phyloP scores from a whole-genome alignment of 768 basidiomycete genomes.

The Paxillus rubicundulus region DNA sequence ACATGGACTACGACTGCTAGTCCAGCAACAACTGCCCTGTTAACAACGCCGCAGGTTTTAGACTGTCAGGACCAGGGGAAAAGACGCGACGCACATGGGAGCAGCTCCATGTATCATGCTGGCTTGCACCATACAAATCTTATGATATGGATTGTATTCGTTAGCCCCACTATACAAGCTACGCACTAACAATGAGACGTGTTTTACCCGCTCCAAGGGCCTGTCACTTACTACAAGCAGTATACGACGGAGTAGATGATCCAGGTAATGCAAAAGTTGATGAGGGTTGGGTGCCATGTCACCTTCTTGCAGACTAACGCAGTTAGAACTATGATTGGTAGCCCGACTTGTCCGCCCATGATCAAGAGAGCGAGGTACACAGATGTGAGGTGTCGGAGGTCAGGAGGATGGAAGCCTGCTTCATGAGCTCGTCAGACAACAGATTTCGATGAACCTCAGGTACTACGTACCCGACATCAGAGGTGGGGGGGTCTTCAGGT shows the following conservation, averaged over 20 bases:
- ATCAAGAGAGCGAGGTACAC: constrained; percentile 48
- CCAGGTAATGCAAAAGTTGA: constrained; percentile 60
- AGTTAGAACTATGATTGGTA: constrained; percentile 48
- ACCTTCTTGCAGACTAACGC: constrained; percentile 42
- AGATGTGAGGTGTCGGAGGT: constrained; percentile 32
- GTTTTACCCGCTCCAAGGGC: not conserved
- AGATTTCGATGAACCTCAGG: not conserved
- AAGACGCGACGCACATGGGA: constrained; percentile 43
- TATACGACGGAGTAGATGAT: constrained; percentile 52
- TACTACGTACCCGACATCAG: constrained; percentile 19
- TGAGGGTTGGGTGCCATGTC: constrained; percentile 47
- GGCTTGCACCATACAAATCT: constrained; percentile 49
- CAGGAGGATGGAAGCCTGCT: constrained; percentile 12
- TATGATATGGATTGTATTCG: constrained; percentile 22
- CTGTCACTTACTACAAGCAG: constrained; percentile 46
- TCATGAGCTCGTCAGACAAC: not conserved
- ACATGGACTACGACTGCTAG: constrained; percentile 44
- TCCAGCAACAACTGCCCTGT: constrained; percentile 42
- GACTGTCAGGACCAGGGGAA: not conserved
- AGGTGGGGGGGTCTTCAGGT: not conserved
- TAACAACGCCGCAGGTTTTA: constrained; percentile 2
- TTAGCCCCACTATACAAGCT: constrained; percentile 35
- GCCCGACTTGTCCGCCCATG: constrained; percentile 50
- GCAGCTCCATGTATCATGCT: constrained; percentile 51
- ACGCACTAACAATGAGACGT: constrained; percentile 8